Percentiles rank a stretch among this genome's conserved stretches.
These are phyloP conservation scores for Arabis alpina DNA, from an alignment of 345 rosid species.

Conservation along the genomic window DNA sequence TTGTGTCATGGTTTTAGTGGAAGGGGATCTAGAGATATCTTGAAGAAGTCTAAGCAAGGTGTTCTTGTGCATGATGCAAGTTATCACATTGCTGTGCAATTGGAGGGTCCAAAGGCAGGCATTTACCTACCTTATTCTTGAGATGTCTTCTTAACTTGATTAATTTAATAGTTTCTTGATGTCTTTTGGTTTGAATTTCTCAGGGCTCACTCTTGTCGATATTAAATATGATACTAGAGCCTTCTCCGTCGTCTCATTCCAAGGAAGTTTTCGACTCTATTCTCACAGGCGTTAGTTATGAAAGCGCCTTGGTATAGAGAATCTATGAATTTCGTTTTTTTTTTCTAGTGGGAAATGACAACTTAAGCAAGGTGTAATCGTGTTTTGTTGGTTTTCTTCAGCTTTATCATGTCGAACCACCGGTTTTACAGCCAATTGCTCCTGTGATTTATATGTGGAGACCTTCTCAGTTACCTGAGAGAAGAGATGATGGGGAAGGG, in stretches of 20 bases:
- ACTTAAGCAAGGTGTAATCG: background rate
- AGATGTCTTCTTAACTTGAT: background rate
- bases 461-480: conserved; percentile 44
- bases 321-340: background rate
- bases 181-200: conserved; percentile 10
- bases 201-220: conserved; percentile 70
- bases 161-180: conserved; percentile 14
- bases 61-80: conserved; percentile 83
- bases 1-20: conserved; percentile 60
- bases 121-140: conserved; percentile 32
- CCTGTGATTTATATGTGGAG: conserved; percentile 84
- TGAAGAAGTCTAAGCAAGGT: conserved; percentile 69
- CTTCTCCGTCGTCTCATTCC: conserved; percentile 54
- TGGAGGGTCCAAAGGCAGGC: conserved; percentile 83
- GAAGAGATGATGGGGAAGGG: conserved; percentile 37
- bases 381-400: conserved; percentile 37
- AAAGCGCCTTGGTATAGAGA: conserved; percentile 66
- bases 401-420: conserved; percentile 74
- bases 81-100: conserved; percentile 62
- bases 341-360: background rate
- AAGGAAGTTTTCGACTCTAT: conserved; percentile 49
- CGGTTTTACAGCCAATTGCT: conserved; percentile 57
- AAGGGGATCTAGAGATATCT: conserved; percentile 82
- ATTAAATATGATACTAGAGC: conserved; percentile 59
- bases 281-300: conserved; percentile 64